Conservation (phyloP, 805 yeast species). For the Ogataea philodendri region DNA sequence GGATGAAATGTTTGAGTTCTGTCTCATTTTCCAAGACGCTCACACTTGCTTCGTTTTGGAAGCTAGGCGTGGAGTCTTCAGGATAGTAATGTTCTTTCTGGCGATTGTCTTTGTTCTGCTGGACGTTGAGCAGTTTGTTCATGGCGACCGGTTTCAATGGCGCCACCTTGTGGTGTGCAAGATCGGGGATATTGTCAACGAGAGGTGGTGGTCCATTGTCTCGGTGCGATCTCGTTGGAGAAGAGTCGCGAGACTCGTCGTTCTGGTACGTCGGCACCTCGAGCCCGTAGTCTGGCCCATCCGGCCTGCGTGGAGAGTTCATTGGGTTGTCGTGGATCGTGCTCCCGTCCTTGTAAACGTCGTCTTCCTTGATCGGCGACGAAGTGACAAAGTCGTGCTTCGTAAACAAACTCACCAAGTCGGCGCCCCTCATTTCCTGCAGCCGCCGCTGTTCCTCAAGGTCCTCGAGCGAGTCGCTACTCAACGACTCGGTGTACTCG, state of each 20-base stretch:
- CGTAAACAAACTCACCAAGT: constrained; percentile 1
- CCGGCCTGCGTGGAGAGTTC: constrained; percentile 3
- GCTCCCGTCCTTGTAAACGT: background rate
- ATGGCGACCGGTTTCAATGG: too few relatives aligned
- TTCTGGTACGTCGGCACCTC: constrained; percentile 2
- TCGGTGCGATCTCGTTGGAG: constrained; percentile 1
- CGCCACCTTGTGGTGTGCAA: too few relatives aligned
- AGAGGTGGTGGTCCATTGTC: background rate
- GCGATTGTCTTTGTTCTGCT: too few relatives aligned
- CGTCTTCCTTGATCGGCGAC: constrained; percentile 4
- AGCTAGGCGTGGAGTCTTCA: too few relatives aligned
- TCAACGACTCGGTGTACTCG: constrained; percentile 1
- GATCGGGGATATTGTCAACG: background rate
- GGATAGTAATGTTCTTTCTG: too few relatives aligned
- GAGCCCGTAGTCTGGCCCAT: background rate
- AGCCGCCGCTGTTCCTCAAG: too few relatives aligned
- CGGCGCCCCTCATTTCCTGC: background rate
- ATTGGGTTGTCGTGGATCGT: constrained; percentile 8
- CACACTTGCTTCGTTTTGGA: too few relatives aligned
- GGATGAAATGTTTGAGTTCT: too few relatives aligned
- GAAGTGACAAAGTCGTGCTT: constrained; percentile 4
- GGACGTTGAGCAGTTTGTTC: too few relatives aligned
- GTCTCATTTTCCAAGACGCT: too few relatives aligned
- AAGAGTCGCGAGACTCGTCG: constrained; percentile 6
- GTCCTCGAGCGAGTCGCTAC: background rate